Evolutionary conservation across 805 yeast species (phyloP).

Genomic region (Pichia pseudocactophila): DNA sequence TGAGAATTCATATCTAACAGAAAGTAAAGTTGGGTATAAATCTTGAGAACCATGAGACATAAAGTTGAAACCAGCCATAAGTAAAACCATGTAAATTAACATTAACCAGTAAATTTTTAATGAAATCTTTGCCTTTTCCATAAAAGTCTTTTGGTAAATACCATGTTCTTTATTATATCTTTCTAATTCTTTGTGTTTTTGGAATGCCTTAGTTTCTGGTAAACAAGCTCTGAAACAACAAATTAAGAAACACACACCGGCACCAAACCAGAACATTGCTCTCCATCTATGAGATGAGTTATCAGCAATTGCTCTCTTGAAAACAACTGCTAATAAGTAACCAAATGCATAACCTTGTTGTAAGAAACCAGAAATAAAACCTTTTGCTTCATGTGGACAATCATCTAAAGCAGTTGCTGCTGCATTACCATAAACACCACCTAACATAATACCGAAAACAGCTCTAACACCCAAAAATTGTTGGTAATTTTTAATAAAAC

Average conservation of each 20-base stretch:
- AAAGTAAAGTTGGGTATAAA: constrained; percentile 47
- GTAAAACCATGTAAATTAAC: constrained; percentile 44
- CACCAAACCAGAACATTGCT: constrained; percentile 58
- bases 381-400: constrained; percentile 44
- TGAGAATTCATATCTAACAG: constrained; percentile 36
- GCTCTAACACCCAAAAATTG: constrained; percentile 59
- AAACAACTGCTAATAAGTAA: constrained; percentile 54
- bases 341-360: constrained; percentile 80
- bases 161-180: constrained; percentile 24
- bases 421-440: constrained; percentile 48
- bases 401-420: constrained; percentile 47
- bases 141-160: constrained; percentile 27
- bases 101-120: constrained; percentile 48
- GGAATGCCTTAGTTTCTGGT: constrained; percentile 48
- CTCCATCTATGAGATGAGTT: constrained; percentile 50
- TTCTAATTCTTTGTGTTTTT: constrained; percentile 32
- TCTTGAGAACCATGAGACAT: constrained; percentile 59
- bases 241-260: constrained; percentile 43
- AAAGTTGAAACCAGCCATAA: constrained; percentile 59
- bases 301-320: constrained; percentile 54
- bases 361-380: constrained; percentile 56
- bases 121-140: constrained; percentile 28
- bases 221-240: constrained; percentile 33
- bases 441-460: constrained; percentile 51
- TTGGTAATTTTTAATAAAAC: constrained; percentile 45